These are phyloP conservation scores for Ottelia alismoides DNA, from an alignment of 106 monocot genomes.

Conservation along the genomic window DNA sequence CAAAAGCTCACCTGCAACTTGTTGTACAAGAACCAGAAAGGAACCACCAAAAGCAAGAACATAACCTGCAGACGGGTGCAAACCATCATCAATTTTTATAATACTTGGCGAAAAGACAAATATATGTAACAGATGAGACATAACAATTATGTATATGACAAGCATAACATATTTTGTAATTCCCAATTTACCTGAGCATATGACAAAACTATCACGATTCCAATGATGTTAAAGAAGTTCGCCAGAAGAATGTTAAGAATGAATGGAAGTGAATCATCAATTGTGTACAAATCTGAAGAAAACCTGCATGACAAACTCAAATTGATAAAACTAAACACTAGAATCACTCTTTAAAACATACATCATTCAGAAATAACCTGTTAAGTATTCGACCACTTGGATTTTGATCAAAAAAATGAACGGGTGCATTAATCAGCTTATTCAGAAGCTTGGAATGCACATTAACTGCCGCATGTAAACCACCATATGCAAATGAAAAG, in stretches of 20 bases:
- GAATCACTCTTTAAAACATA: no score
- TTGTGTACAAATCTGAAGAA: conserved; percentile 90
- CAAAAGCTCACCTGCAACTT: conserved; percentile 74
- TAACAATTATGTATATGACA: not conserved
- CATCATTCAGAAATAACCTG: conserved; percentile 53
- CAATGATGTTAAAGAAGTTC: conserved; percentile 78
- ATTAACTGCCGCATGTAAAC: conserved; percentile 67
- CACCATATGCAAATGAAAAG: conserved; percentile 91
- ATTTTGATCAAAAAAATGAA: conserved; percentile 76
- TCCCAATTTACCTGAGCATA: conserved; percentile 70
- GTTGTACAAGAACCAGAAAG: conserved; percentile 60
- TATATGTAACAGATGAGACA: not conserved
- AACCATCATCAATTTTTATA: not conserved
- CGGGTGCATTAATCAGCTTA: conserved; percentile 74
- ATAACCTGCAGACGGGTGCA: conserved; percentile 61
- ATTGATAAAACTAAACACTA: no score
- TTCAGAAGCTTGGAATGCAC: conserved; percentile 64
- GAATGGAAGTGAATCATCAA: conserved; percentile 99
- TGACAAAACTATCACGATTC: conserved; percentile 59
- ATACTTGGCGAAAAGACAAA: not conserved
- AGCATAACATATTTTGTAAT: no score
- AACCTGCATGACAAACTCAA: conserved; percentile 49
- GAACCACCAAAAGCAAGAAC: conserved; percentile 76
- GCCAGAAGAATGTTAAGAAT: conserved; percentile 94
- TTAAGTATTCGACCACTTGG: conserved; percentile 92